Conservation (phyloP, 2,329 filamentous ascomycete genomes). For the Aspergillus oerlinghausenensis region DNA sequence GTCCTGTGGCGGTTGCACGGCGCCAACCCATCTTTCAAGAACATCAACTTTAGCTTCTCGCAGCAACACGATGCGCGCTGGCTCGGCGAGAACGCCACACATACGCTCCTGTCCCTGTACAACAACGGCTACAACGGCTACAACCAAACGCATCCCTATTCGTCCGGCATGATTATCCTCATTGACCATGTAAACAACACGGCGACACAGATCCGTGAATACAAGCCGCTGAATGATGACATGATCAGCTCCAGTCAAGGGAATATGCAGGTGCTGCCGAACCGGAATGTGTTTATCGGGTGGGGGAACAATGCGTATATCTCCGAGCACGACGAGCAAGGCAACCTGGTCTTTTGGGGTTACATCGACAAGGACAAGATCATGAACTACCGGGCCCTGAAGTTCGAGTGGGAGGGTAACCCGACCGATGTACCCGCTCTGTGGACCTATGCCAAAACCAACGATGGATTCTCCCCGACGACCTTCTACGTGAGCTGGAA, state of each 20-base stretch:
- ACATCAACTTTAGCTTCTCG: slow-evolving; percentile 40
- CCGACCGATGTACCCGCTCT: slow-evolving; percentile 40
- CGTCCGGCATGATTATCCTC: slow-evolving; percentile 36
- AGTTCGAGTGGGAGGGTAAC: slow-evolving; percentile 39
- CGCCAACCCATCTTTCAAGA: slow-evolving; percentile 31
- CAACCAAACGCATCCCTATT: slow-evolving; percentile 35
- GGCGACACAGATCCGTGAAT: slow-evolving; percentile 31
- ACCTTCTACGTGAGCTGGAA: slow-evolving; percentile 40
- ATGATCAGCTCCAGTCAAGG: slow-evolving; percentile 37
- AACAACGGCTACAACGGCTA: slow-evolving; percentile 42
- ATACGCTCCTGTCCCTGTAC: slow-evolving; percentile 36
- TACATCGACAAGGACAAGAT: slow-evolving; percentile 28
- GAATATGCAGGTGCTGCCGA: slow-evolving; percentile 35
- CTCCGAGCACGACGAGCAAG: slow-evolving; percentile 36
- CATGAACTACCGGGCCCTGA: slow-evolving; percentile 42
- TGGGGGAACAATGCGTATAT: slow-evolving; percentile 41
- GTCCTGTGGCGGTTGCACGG: slow-evolving; percentile 38
- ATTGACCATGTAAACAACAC: slow-evolving; percentile 35
- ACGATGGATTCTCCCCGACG: slow-evolving; percentile 21
- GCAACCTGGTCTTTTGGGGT: slow-evolving; percentile 36
- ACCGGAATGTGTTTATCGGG: slow-evolving; percentile 36
- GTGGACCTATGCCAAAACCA: slow-evolving; percentile 34
- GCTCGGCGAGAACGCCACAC: slow-evolving; percentile 35
- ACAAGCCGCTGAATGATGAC: slow-evolving; percentile 19
- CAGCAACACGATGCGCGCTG: slow-evolving; percentile 42